phyloP scores from a whole-genome alignment of 306 rosid genomes.

The Amphicarpaea edgeworthii region DNA sequence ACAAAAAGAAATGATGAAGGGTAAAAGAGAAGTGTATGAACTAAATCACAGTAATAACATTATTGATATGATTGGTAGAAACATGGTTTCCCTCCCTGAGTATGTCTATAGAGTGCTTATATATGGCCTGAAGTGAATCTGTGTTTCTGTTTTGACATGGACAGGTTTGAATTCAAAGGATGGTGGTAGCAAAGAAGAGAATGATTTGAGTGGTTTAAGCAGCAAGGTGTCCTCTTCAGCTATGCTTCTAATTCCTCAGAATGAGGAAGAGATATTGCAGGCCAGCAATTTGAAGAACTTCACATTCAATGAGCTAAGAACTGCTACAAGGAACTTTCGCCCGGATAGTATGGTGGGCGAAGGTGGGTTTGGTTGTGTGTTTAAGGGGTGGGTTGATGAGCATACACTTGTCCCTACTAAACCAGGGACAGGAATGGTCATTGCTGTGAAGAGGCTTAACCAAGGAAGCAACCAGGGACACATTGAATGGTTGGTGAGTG shows the following conservation, averaged over 20 bases:
- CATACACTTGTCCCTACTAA: conserved; percentile 69
- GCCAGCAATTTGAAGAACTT: conserved; percentile 75
- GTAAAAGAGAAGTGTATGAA: neutral
- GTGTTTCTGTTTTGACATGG: conserved; percentile 15
- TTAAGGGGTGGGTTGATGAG: conserved; percentile 95
- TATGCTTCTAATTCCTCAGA: conserved; percentile 63
- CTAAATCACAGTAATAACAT: neutral
- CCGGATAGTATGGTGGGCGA: conserved; percentile 95
- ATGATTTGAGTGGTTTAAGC: conserved; percentile 51
- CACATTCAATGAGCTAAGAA: conserved; percentile 70
- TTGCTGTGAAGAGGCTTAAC: conserved; percentile 90
- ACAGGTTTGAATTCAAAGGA: conserved; percentile 61
- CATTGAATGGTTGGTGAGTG: conserved; percentile 95
- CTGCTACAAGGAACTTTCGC: conserved; percentile 93
- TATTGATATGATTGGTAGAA: conserved; percentile 2
- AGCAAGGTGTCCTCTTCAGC: conserved; percentile 61
- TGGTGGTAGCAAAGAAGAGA: conserved; percentile 48
- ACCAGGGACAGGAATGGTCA: conserved; percentile 94
- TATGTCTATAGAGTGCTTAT: neutral
- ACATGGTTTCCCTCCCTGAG: neutral
- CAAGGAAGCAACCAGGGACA: conserved; percentile 95
- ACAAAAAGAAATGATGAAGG: neutral
- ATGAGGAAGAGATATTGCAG: conserved; percentile 84
- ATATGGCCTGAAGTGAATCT: conserved; percentile 23
- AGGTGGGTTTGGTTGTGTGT: conserved; percentile 93